Percentiles rank a stretch among this genome's conserved stretches.
phyloP scores from a whole-genome alignment of 2,329 filamentous ascomycete species.

The Fusarium falciforme region DNA sequence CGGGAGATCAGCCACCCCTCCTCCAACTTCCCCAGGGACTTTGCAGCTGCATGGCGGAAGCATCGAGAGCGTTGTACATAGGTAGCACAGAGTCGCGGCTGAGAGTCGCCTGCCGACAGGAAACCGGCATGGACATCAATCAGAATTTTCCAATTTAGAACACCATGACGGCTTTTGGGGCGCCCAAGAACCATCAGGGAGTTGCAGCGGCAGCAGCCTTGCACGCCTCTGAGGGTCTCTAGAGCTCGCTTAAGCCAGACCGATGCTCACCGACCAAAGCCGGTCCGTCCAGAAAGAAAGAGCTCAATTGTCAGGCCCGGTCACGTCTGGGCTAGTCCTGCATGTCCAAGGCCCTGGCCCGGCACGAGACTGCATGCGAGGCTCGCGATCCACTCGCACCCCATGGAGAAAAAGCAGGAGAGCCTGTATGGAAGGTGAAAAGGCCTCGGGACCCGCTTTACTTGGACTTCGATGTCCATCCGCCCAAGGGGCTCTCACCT shows the following conservation, averaged over 20 bases:
- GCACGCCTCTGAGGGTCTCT: background rate
- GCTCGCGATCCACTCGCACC: constrained; percentile 30
- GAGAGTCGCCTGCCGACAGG: background rate
- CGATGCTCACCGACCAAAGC: constrained; percentile 19
- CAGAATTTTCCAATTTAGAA: background rate
- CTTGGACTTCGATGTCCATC: constrained; percentile 28
- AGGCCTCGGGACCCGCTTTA: constrained; percentile 1
- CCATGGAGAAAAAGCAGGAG: constrained; percentile 29
- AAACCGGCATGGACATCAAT: background rate
- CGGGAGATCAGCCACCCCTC: constrained; percentile 37
- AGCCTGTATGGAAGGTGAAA: constrained; percentile 20
- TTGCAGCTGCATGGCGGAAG: constrained; percentile 3
- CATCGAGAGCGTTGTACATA: background rate
- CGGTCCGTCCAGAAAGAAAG: constrained; percentile 12
- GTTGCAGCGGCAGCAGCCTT: background rate
- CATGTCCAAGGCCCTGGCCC: constrained; percentile 31
- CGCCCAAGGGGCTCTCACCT: constrained; percentile 4
- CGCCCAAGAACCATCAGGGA: background rate
- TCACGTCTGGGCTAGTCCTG: constrained; percentile 23
- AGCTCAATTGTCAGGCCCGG: constrained; percentile 38
- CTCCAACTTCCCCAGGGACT: constrained; percentile 5
- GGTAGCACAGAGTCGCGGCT: background rate
- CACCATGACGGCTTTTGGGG: background rate
- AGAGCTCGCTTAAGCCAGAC: background rate
- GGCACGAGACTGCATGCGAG: constrained; percentile 32